phyloP scores from a whole-genome alignment of 2,329 filamentous ascomycete species.

The Cladosporium austrohemisphaericum region DNA sequence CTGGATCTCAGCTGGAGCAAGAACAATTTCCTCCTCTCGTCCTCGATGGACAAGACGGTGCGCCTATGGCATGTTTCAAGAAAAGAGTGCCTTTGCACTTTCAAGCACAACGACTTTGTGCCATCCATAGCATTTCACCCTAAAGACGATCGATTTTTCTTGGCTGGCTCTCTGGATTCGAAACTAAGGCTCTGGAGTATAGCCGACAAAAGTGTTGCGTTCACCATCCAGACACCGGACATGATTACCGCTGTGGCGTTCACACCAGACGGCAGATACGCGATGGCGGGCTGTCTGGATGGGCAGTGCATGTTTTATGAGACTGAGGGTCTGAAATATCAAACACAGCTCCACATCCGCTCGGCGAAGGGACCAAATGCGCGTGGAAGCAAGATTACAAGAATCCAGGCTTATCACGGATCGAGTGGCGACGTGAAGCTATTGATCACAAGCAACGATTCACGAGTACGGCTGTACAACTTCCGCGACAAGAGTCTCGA shows the following conservation, averaged over 20 bases:
- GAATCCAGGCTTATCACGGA: constrained; percentile 70
- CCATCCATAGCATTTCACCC: constrained; percentile 94
- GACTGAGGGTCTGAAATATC: constrained; percentile 80
- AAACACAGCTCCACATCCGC: constrained; percentile 86
- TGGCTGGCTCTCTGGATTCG: constrained; percentile 86
- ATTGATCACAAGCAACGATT: constrained; percentile 91
- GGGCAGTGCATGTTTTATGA: constrained; percentile 88
- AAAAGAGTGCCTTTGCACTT: constrained; percentile 82
- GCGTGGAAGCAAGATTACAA: constrained; percentile 96
- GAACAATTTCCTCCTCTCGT: constrained; percentile 94
- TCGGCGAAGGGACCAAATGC: constrained; percentile 89
- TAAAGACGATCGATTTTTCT: constrained; percentile 90
- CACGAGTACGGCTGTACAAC: constrained; percentile 84
- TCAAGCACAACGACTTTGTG: constrained; percentile 92
- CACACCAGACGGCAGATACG: constrained; percentile 82
- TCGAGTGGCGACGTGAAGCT: constrained; percentile 71
- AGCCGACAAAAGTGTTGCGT: constrained; percentile 90
- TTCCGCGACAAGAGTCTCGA: constrained; percentile 79
- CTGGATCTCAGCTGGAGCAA: constrained; percentile 97
- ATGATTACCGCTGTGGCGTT: constrained; percentile 94
- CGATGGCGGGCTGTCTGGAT: constrained; percentile 82
- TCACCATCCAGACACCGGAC: constrained; percentile 70
- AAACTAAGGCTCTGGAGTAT: constrained; percentile 94
- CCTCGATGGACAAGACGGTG: constrained; percentile 97
- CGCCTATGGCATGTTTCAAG: constrained; percentile 87